These are phyloP conservation scores for Debaryomyces maramus DNA, from an alignment of 805 yeast genomes.

Conservation along the genomic window DNA sequence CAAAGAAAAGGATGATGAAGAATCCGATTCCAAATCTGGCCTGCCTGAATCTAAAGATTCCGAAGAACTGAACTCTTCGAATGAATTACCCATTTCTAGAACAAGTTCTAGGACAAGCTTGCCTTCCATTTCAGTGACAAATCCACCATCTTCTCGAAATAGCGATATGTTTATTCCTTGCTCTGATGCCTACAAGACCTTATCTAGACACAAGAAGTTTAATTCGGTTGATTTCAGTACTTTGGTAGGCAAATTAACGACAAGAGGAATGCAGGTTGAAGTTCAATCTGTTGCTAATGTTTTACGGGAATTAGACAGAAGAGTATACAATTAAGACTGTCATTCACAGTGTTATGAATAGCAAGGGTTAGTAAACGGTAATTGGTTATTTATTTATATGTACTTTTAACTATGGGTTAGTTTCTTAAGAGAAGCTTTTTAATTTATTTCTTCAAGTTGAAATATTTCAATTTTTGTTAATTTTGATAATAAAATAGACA, in stretches of 20 bases:
- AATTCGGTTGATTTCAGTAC: constrained; percentile 70
- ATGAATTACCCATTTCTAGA: constrained; percentile 6
- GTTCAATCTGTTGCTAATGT: constrained; percentile 89
- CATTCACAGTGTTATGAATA: too few relatives aligned
- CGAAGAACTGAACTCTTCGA: background rate
- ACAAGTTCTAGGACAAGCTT: constrained; percentile 13
- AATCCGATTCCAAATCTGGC: constrained; percentile 5
- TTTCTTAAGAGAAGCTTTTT: too few relatives aligned
- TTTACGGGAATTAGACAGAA: constrained; percentile 74
- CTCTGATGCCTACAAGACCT: constrained; percentile 85
- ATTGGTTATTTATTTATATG: too few relatives aligned
- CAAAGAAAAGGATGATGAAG: constrained; percentile 30
- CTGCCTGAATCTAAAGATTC: background rate
- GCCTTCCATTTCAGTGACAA: constrained; percentile 18
- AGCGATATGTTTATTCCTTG: constrained; percentile 73
- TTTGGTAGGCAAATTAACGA: constrained; percentile 70
- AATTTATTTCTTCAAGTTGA: too few relatives aligned
- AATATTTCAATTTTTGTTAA: too few relatives aligned
- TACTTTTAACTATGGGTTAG: constrained; percentile 1
- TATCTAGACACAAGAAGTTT: constrained; percentile 79
- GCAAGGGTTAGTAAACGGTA: too few relatives aligned
- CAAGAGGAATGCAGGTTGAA: constrained; percentile 87
- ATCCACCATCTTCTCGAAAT: constrained; percentile 20
- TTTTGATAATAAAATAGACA: too few relatives aligned
- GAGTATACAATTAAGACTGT: constrained; percentile 52